phyloP scores from a whole-genome alignment of 139 green algal species.

The Pleodorina starrii region DNA sequence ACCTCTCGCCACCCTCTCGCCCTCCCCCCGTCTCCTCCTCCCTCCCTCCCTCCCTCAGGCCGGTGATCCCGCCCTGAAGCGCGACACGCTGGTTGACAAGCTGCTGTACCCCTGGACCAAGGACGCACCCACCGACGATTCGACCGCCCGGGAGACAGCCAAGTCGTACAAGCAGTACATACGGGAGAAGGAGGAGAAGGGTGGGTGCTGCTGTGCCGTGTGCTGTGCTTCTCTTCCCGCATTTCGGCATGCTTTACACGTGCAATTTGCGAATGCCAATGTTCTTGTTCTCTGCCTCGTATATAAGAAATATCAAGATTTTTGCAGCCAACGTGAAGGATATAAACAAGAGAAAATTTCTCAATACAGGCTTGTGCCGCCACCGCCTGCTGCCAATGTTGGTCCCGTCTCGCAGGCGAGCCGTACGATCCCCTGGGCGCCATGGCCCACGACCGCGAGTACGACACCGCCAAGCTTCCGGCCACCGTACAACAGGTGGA shows the following conservation, averaged over 20 bases:
- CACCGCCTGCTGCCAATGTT: too few relatives aligned
- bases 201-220: not conserved
- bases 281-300: too few relatives aligned
- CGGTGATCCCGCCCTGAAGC: constrained; percentile 35
- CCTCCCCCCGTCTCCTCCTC: too few relatives aligned
- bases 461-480: constrained; percentile 47
- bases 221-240: too few relatives aligned
- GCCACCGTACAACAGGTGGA: constrained; percentile 42
- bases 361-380: too few relatives aligned
- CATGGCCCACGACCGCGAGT: constrained; percentile 26
- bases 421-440: constrained; percentile 43
- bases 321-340: too few relatives aligned
- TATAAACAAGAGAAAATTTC: too few relatives aligned
- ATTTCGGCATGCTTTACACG: too few relatives aligned
- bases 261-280: too few relatives aligned
- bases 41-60: not conserved
- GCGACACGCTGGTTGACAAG: constrained; percentile 58
- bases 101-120: constrained; percentile 54
- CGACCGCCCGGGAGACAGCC: not conserved
- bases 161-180: constrained; percentile 42
- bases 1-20: not conserved
- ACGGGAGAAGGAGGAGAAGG: constrained; percentile 29
- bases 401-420: too few relatives aligned
- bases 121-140: constrained; percentile 41
- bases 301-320: too few relatives aligned